Base-by-base conservation (phyloP, 805 yeast genomes). In the Yamadazyma akitaensis region DNA sequence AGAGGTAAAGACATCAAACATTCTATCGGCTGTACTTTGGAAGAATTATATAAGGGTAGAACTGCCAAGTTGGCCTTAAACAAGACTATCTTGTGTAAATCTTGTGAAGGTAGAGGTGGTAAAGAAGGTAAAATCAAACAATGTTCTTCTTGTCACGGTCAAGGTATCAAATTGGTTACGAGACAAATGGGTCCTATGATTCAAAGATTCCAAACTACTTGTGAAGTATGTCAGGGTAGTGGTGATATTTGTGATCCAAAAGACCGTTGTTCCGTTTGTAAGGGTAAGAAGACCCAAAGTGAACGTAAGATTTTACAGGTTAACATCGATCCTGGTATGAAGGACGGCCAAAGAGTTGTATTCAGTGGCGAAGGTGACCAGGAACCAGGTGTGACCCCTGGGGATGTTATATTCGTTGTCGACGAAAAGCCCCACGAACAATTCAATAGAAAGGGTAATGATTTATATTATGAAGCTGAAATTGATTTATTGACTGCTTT, bases 141-240 rank as follows among this genome's bases (percentile, higher is more conserved):
- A 60, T 94, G 99, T 82, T 55, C 82, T 43, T 66, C 81, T 34
- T 94, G 99, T 83, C 79, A 81, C 63, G 99, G 99, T 70, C 78
- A 80, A 59, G 99, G 99, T 80, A 72, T 85, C 68, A 88, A 81
- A 70, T 85, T 92, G 55, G 85, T 90, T 56, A 88, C 97, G 44
- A 87, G 96, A 76, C 98, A 94, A 73, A 91, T 94, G 97, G 99
- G 99, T 59, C 97, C 96, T 56, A 89, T 94, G 91, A 87, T 94
- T 62, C 99, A 94, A 76, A 87, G 97, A 78, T 88, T 88, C 82
- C 98, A 94, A 75, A 82, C 95, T 39, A 83, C 82, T 45, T 94
- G 99, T 85, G 92, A 87, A 57, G 84, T 71, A 49, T 94, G 99
- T 82, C 72, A 81, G 55, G 99, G 98, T 64, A 77, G 85, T 50